These are phyloP conservation scores for Trichoderma sp. DNA, from an alignment of 2,329 filamentous ascomycete genomes.

Conservation along the genomic window DNA sequence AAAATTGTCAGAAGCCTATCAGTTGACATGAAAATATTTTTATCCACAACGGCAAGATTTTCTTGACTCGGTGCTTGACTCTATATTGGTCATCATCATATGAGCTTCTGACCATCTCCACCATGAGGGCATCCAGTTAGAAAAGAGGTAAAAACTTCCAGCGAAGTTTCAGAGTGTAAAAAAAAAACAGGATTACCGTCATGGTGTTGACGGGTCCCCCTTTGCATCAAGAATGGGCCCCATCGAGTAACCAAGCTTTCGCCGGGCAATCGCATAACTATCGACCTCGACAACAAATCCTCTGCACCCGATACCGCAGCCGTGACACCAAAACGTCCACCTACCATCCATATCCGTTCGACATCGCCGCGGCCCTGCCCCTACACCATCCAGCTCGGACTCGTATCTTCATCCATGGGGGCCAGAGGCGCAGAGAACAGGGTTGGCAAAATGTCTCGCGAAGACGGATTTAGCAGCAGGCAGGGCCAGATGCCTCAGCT, in stretches of 20 bases:
- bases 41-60: slow-evolving; percentile 35
- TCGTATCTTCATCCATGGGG: slow-evolving; percentile 84
- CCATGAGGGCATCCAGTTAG: slow-evolving; percentile 20
- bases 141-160: slow-evolving; percentile 41
- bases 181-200: slow-evolving; percentile 31
- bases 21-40: slow-evolving; percentile 27
- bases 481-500: slow-evolving; percentile 41
- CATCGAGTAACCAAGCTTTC: slow-evolving; percentile 89
- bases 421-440: slow-evolving; percentile 45
- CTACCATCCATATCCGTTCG: slow-evolving; percentile 41
- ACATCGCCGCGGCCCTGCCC: slow-evolving; percentile 20
- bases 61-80: slow-evolving; percentile 90
- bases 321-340: slow-evolving; percentile 50
- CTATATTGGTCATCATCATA: slow-evolving; percentile 93
- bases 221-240: slow-evolving; percentile 99
- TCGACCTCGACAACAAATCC: slow-evolving; percentile 87
- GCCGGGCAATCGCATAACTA: slow-evolving; percentile 96
- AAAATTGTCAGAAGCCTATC: slow-evolving; percentile 14
- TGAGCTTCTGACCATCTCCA: slow-evolving; percentile 52
- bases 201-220: slow-evolving; percentile 50
- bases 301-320: slow-evolving; percentile 50
- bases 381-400: slow-evolving; percentile 54
- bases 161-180: slow-evolving; percentile 43
- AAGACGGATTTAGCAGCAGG: slow-evolving; percentile 48
- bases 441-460: slow-evolving; percentile 25